Percentiles rank a stretch among this genome's conserved stretches.
These are phyloP conservation scores for Neoscytalidium dimidiatum DNA, from an alignment of 2,329 filamentous ascomycete genomes.

Conservation along the genomic window DNA sequence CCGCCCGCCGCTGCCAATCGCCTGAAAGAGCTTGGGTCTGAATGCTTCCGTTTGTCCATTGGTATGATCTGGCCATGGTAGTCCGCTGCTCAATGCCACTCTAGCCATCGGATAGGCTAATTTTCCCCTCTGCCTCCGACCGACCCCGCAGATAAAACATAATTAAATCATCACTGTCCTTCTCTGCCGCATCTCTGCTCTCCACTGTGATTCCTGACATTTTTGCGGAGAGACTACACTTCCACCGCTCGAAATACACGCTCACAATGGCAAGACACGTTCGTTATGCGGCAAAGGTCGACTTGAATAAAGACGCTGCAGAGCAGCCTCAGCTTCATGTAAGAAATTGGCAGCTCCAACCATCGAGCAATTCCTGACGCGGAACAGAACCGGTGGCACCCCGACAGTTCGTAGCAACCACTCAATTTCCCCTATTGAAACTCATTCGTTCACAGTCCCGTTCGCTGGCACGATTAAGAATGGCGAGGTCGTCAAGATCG, in stretches of 20 bases:
- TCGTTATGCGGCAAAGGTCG: slow-evolving; percentile 72
- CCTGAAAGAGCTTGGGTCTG: not conserved
- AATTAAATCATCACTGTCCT: not conserved
- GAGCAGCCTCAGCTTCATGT: slow-evolving; percentile 73
- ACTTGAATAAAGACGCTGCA: slow-evolving; percentile 69
- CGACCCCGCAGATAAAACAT: slow-evolving; percentile 15
- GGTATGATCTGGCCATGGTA: not conserved
- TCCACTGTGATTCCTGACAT: not conserved
- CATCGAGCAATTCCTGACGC: not conserved
- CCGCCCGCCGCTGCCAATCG: not conserved
- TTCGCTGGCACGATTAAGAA: slow-evolving; percentile 72
- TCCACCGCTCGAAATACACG: slow-evolving; percentile 3
- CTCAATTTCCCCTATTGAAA: not conserved
- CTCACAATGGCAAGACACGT: slow-evolving; percentile 57
- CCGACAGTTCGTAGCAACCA: slow-evolving; percentile 65
- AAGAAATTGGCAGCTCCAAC: slow-evolving; percentile 35
- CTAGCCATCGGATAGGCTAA: not conserved
- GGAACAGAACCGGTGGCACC: slow-evolving; percentile 84
- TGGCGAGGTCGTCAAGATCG: slow-evolving; percentile 88
- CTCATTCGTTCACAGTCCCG: slow-evolving; percentile 61
- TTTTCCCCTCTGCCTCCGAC: not conserved
- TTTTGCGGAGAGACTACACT: not conserved
- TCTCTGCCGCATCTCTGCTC: not conserved
- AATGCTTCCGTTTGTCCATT: slow-evolving; percentile 1
- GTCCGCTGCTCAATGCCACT: not conserved